These are phyloP conservation scores for Solanum verrucosum DNA, from an alignment of 257 asterid genomes.

Conservation along the genomic window DNA sequence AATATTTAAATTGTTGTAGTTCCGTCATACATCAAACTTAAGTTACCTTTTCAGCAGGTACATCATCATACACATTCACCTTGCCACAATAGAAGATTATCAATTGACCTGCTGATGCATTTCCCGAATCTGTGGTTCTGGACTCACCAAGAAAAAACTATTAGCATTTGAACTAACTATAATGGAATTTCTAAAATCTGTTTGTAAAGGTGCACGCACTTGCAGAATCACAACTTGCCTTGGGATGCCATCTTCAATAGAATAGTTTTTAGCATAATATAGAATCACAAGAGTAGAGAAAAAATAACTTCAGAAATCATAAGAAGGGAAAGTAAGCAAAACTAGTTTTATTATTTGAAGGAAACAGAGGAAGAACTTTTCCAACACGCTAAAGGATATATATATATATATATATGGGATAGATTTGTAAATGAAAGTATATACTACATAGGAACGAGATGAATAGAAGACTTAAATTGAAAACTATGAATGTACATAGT, in stretches of 20 bases:
- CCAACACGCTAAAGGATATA: too few species aligned
- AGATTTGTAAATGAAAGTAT: too few species aligned
- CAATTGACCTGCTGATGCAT: conserved; percentile 59
- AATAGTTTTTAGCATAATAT: neutral
- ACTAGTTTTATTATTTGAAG: neutral
- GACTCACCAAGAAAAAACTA: neutral
- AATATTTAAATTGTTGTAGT: neutral
- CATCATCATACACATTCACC: conserved; percentile 75
- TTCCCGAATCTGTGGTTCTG: conserved; percentile 44
- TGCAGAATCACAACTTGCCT: neutral
- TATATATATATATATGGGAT: too few species aligned
- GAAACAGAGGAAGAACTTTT: neutral
- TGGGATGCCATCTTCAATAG: neutral
- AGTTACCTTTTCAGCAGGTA: conserved; percentile 73
- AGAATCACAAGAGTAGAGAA: neutral
- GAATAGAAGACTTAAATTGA: too few species aligned
- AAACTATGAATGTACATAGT: too few species aligned
- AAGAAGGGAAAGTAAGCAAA: neutral
- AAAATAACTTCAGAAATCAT: neutral
- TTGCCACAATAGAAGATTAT: conserved; percentile 82
- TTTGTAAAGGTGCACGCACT: neutral
- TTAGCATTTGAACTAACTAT: neutral
- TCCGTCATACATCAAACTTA: neutral
- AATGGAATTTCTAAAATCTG: neutral
- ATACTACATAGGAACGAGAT: too few species aligned